Evolutionary conservation across 2,329 filamentous ascomycete species (phyloP).

Genomic region (Ceratocystis eucalypticola): DNA sequence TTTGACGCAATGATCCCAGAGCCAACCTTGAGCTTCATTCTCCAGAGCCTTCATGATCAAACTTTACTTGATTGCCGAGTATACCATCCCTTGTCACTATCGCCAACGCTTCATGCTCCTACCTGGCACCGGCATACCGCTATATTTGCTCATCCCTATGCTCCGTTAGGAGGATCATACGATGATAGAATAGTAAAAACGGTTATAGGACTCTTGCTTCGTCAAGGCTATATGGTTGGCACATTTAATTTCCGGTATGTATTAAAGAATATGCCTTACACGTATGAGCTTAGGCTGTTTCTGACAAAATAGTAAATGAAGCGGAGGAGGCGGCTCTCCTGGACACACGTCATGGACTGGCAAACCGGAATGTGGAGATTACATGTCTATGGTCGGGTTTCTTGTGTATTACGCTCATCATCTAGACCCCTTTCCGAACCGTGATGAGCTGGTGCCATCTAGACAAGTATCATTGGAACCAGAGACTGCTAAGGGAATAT

Average conservation of each 20-base stretch:
- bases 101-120: conserved; percentile 24
- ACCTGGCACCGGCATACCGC: conserved; percentile 39
- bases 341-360: conserved; percentile 81
- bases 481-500: not conserved
- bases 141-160: conserved; percentile 81
- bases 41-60: conserved; percentile 68
- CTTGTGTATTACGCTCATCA: conserved; percentile 57
- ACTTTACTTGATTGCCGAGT: conserved; percentile 65
- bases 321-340: conserved; percentile 61
- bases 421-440: conserved; percentile 32
- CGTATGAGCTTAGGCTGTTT: not conserved
- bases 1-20: conserved; percentile 11
- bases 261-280: not conserved
- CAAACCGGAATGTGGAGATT: conserved; percentile 68
- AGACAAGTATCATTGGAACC: not conserved
- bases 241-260: conserved; percentile 80
- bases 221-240: conserved; percentile 58
- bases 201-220: conserved; percentile 50
- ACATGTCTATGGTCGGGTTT: conserved; percentile 69
- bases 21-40: conserved; percentile 35
- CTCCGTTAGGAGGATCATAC: conserved; percentile 69
- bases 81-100: conserved; percentile 51
- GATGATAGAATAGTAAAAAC: conserved; percentile 69
- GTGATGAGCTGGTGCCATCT: conserved; percentile 11
- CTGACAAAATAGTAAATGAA: conserved; percentile 26